Percentiles rank a stretch among this genome's conserved stretches.
Conservation (phyloP, 2,329 filamentous ascomycete genomes). For the Microascus cirrosus region DNA sequence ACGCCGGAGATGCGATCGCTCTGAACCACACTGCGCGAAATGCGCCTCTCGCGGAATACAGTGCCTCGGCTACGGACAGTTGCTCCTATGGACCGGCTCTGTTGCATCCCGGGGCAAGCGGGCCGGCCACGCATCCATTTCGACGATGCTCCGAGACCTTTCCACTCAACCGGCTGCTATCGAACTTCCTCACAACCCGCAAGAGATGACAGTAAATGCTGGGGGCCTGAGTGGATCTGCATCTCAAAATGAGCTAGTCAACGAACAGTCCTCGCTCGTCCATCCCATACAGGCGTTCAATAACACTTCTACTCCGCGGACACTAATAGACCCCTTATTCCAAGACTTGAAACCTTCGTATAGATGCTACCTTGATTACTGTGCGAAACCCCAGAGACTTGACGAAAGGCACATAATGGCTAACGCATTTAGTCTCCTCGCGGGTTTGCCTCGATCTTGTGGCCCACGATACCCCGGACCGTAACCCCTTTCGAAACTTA, state of each 20-base stretch:
- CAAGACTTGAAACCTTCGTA: conserved; percentile 42
- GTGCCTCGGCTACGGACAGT: not conserved
- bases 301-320: not conserved
- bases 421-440: conserved; percentile 26
- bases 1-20: not conserved
- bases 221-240: no score
- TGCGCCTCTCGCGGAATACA: not conserved
- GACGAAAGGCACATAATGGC: not conserved
- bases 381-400: conserved; percentile 15
- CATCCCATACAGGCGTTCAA: no score
- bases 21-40: not conserved
- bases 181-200: no score
- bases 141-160: not conserved
- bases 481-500: conserved; percentile 34
- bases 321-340: conserved; percentile 28
- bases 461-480: conserved; percentile 28
- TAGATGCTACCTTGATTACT: conserved; percentile 28
- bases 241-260: no score
- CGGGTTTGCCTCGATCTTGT: conserved; percentile 42
- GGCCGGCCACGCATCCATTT: not conserved
- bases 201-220: no score
- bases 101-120: not conserved
- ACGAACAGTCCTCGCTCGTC: no score
- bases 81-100: not conserved
- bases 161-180: no score